Evolutionary conservation across 129 eudicot genomes (phyloP).

Genomic region (Daucus carota): DNA sequence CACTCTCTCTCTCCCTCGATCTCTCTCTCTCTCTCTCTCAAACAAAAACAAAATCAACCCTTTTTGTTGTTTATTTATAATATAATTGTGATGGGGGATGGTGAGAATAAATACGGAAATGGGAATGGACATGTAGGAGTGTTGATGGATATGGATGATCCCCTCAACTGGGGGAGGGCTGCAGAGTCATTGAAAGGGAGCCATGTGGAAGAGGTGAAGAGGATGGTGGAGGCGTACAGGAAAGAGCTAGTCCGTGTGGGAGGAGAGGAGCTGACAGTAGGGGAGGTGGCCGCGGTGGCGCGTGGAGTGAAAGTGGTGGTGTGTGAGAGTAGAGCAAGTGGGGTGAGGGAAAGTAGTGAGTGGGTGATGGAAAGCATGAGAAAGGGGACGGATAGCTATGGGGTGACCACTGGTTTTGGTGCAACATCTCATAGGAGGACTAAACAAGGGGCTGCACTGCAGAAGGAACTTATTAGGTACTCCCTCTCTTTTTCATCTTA

Average conservation of each 20-base stretch:
- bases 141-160: slow-evolving; percentile 18
- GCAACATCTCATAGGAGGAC: slow-evolving; percentile 51
- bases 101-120: not conserved
- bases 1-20: not conserved
- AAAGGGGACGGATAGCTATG: slow-evolving; percentile 40
- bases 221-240: slow-evolving; percentile 35
- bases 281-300: slow-evolving; percentile 37
- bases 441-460: slow-evolving; percentile 41
- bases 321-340: slow-evolving; percentile 26
- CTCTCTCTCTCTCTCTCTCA: not conserved
- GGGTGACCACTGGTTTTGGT: slow-evolving; percentile 51
- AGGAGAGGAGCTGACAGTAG: slow-evolving; percentile 29
- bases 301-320: slow-evolving; percentile 31
- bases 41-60: not conserved
- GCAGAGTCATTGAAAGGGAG: slow-evolving; percentile 36
- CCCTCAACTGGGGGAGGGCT: slow-evolving; percentile 31
- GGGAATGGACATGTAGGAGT: slow-evolving; percentile 5
- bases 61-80: not conserved
- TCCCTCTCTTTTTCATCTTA: not conserved
- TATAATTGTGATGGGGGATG: not conserved
- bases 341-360: slow-evolving; percentile 34
- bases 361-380: slow-evolving; percentile 49
- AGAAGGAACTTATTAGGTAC: slow-evolving; percentile 48
- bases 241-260: slow-evolving; percentile 26
- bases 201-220: slow-evolving; percentile 40